Evolutionary conservation across 1,284 basidiomycete species (phyloP), one percentile per base, ranked within the genome.

Genomic region (Coniferiporia sulphurascens): DNA sequence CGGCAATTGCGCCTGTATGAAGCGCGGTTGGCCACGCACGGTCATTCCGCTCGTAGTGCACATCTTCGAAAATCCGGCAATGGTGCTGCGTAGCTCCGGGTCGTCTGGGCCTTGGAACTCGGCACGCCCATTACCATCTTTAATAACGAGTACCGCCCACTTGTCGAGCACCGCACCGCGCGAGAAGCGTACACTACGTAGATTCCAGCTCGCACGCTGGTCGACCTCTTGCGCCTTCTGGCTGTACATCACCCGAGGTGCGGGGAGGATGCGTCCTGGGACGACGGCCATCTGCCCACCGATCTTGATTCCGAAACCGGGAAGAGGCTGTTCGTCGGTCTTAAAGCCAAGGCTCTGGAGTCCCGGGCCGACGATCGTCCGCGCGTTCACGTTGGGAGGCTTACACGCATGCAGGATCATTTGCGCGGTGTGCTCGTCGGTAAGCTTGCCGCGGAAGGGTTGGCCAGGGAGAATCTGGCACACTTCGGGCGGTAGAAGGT

Each of bases 391-490:
- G 61, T 83, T 85, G 2, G 89, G 89, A 0, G 79, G 81, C 56
- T 84, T 81, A 38, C 86, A 86, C 0, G 89, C 86, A 32, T 78
- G 75, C 2, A 69, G 74, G 63, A 91, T 87, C 89, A 91, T 91
- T 21, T 71, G 67, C 0, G 82, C 78, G 0, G 87, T 89, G 62
- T 88, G 84, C 19, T 84, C 82, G 45, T 87, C 80, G 1, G 79
- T 77, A 12, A 91, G 76, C 66, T 86, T 87, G 7, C 87, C 87
- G n/a, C 77, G 77, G 76, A 82, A 90, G 0, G 84, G 75, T 66
- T 90, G 88, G 58, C 83, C 79, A 1, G 85, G 79, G 0, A 88
- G 70, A 58, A 91, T 89, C 36, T 81, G 76, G 72, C 88, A 91
- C 1, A 90, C 62, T 71, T 91, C 89, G 0, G 84, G 72, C 0